Percentiles rank a stretch among this genome's conserved stretches.
Evolutionary conservation across 768 basidiomycete genomes (phyloP).

Genomic region (Galerina marginata): DNA sequence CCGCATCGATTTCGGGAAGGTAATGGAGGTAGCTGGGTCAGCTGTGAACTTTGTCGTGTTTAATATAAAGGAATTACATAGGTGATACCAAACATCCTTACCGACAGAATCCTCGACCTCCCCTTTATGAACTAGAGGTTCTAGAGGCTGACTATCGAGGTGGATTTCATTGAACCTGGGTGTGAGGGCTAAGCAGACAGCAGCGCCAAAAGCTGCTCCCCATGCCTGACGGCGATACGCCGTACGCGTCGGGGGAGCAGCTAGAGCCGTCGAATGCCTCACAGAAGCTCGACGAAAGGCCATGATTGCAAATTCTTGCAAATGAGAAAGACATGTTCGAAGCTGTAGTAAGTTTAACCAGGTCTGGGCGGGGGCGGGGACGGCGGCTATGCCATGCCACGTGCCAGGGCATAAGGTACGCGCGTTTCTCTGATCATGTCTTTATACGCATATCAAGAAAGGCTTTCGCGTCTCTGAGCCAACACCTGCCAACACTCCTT

Average conservation of each 20-base stretch:
- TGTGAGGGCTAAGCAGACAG: slow-evolving; percentile 23
- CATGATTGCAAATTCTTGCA: slow-evolving; percentile 17
- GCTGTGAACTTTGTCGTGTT: slow-evolving; percentile 39
- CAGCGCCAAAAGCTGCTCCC: slow-evolving; percentile 36
- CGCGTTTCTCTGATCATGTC: slow-evolving; percentile 21
- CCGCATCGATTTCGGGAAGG: slow-evolving; percentile 69
- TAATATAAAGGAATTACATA: background rate
- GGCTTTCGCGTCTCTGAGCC: slow-evolving; percentile 31
- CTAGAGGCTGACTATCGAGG: slow-evolving; percentile 41
- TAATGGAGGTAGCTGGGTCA: slow-evolving; percentile 76
- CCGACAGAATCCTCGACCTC: slow-evolving; percentile 31
- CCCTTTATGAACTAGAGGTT: slow-evolving; percentile 5
- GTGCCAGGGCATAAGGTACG: slow-evolving; percentile 20
- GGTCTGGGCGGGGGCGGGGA: background rate
- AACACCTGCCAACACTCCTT: slow-evolving; percentile 5
- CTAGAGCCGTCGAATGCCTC: slow-evolving; percentile 20
- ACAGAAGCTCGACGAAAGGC: slow-evolving; percentile 16
- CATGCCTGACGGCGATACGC: slow-evolving; percentile 30
- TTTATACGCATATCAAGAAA: slow-evolving; percentile 3
- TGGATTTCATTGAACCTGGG: slow-evolving; percentile 36
- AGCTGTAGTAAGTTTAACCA: background rate
- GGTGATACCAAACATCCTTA: slow-evolving; percentile 15
- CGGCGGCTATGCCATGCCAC: slow-evolving; percentile 17
- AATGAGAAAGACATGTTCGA: slow-evolving; percentile 25
- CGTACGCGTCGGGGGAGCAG: slow-evolving; percentile 18